Evolutionary conservation across 768 basidiomycete species (phyloP).

Genomic region (Hortiboletus campestris): DNA sequence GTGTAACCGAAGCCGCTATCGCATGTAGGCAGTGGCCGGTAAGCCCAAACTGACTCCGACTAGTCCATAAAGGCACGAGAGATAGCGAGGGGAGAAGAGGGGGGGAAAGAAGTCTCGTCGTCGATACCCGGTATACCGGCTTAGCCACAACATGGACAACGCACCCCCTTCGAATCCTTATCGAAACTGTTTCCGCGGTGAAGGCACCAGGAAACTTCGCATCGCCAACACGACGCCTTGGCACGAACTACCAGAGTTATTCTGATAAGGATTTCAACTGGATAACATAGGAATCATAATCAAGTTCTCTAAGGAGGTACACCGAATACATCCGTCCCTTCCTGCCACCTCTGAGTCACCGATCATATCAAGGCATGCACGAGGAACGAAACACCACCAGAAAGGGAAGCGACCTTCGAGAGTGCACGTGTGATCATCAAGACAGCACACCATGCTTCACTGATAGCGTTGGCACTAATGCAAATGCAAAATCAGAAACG

Average conservation of each 20-base stretch:
- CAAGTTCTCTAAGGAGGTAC: conserved; percentile 1
- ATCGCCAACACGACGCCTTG: conserved; percentile 3
- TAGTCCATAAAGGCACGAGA: not conserved
- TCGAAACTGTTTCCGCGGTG: not conserved
- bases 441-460: conserved; percentile 16
- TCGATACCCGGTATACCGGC: not conserved
- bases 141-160: not conserved
- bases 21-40: not conserved
- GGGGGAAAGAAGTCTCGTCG: conserved; percentile 3
- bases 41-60: not conserved
- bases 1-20: conserved; percentile 2
- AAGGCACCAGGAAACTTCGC: conserved; percentile 7
- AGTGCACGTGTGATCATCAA: conserved; percentile 23
- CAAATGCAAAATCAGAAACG: conserved; percentile 24
- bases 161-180: not conserved
- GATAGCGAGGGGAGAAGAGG: not conserved
- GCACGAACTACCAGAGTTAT: not conserved
- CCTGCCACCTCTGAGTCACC: not conserved
- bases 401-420: conserved; percentile 16
- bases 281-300: not conserved
- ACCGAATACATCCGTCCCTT: not conserved
- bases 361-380: conserved; percentile 13
- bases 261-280: conserved; percentile 1
- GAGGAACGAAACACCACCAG: conserved; percentile 4
- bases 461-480: conserved; percentile 25